phyloP scores from a whole-genome alignment of 805 yeast species.

The Kodamaea restingae region DNA sequence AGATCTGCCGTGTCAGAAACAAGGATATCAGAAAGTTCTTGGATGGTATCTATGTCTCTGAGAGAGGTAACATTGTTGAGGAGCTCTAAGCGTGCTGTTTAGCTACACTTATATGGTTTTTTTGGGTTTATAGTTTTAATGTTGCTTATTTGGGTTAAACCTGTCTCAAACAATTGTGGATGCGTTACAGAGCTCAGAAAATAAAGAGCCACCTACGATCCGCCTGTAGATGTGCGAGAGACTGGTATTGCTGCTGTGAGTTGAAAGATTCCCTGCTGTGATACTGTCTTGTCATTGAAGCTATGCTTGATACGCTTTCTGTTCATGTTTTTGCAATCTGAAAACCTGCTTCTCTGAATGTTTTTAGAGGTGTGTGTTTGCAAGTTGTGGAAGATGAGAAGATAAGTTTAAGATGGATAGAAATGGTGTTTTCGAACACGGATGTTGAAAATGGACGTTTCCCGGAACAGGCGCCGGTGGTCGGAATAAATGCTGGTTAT shows the following conservation, averaged over 20 bases:
- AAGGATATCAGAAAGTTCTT: conserved; percentile 99
- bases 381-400: not conserved
- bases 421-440: no score
- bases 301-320: no score
- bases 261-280: not conserved
- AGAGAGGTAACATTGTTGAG: conserved; percentile 82
- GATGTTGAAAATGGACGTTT: no score
- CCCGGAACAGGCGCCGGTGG: no score
- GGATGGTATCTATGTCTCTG: conserved; percentile 99
- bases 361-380: not conserved
- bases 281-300: not conserved
- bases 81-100: conserved; percentile 34
- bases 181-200: conserved; percentile 39
- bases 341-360: not conserved
- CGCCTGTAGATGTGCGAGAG: conserved; percentile 14
- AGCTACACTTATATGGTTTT: conserved; percentile 9
- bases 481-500: no score
- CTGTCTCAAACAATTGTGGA: conserved; percentile 20
- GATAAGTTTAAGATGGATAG: no score
- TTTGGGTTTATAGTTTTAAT: conserved; percentile 28
- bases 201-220: conserved; percentile 49
- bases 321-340: not conserved
- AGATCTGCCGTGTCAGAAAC: conserved; percentile 97
- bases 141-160: conserved; percentile 18
- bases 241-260: not conserved